Conservation (phyloP, 176 grass and related monocot species). For the Carex pumila region DNA sequence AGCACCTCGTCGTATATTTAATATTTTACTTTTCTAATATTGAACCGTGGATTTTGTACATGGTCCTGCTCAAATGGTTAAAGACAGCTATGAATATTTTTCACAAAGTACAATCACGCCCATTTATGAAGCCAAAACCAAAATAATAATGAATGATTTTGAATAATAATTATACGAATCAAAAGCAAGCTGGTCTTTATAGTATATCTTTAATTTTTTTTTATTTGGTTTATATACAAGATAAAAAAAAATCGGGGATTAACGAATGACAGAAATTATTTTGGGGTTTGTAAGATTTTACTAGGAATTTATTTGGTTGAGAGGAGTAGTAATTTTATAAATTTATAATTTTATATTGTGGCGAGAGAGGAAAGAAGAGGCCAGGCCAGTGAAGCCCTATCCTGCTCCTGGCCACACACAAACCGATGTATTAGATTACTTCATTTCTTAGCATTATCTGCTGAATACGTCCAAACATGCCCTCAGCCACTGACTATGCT, state of each 20-base stretch:
- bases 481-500: neutral
- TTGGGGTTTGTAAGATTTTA: neutral
- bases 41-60: neutral
- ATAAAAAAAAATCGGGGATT: too few relatives aligned
- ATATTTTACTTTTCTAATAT: neutral
- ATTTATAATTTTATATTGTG: conserved; percentile 3
- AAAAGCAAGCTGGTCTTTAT: neutral
- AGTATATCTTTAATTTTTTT: too few relatives aligned
- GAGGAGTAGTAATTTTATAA: neutral
- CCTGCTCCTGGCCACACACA: conserved; percentile 26
- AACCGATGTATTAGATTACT: conserved; percentile 8
- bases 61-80: neutral
- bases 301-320: conserved; percentile 1
- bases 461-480: conserved; percentile 1
- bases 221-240: too few relatives aligned
- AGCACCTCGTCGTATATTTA: neutral
- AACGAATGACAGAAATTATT: neutral
- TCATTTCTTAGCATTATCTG: neutral
- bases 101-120: neutral
- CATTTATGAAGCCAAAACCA: neutral
- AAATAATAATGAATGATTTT: neutral
- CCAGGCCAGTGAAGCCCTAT: conserved; percentile 27
- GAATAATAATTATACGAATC: neutral
- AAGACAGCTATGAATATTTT: neutral
- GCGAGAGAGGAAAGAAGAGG: neutral